Base-by-base conservation (phyloP, 805 yeast genomes). In the Danielozyma ontarioensis region DNA sequence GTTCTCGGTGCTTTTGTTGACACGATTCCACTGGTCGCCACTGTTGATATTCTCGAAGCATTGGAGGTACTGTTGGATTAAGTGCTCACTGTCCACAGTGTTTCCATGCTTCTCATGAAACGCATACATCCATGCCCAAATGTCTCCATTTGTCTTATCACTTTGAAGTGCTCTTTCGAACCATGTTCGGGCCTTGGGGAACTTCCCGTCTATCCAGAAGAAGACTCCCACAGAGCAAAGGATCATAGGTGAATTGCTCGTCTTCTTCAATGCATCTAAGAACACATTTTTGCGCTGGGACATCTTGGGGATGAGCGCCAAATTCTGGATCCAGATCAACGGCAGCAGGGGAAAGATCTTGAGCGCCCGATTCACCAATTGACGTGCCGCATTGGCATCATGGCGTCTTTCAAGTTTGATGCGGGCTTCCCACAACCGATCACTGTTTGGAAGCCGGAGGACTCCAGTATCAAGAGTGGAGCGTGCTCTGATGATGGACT, bases 381-480 rank as follows among this genome's bases (percentile, higher is more conserved):
- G 68, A 18, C 70, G 56, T 0, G 83, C 85, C 31, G 76, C 79
- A 1, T 60, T 51, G 6, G 48, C 21, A 39, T 81, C 79, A 3
- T 64, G 55, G 17, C 69, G 38, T 22, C 56, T 48, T 50, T 89
- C 97, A 25, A 88, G 57, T 15, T 62, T 45, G 12, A 83, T 64
- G 41, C 76, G 73, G 13, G 72, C 80, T 5, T 67, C 45, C 78
- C 85, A 79, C 2, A 89, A 44, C n/a, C 37, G 32, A 19, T 75
- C 83, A 25, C 59, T 58, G 4, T 57, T 47, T 0, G 80, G 75
- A 14, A 25, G 12, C 17, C 64, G 61, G 12, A 77, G 41, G 5
- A 83, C 51, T 0, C 83, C 93, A 17, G 76, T 60, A 44, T 87
- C 96, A 15, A 88, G 56, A 1, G 72, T 63, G 0, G 95, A 78